Evolutionary conservation across 1,139 yeast genomes (phyloP), one percentile per base, ranked within the genome.

Genomic region (Magnusiomyces starmeri): DNA sequence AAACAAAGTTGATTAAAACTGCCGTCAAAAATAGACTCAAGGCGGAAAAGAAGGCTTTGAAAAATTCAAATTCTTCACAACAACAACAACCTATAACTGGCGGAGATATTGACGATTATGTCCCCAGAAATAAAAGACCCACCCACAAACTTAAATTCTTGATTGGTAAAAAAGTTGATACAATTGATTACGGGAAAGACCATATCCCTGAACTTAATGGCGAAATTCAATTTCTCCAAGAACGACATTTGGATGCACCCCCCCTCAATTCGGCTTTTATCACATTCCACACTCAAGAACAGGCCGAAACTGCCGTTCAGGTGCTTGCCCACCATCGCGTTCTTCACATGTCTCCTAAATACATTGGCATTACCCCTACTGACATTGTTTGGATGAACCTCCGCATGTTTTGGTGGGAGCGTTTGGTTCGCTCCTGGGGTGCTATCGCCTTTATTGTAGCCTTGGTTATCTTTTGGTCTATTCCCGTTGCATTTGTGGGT

Each of bases 401-500:
- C 77, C 77, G 94, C 60, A 68, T 88, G 68, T 77, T 79, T 58
- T 86, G 96, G 95, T 83, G 89, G 85, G 95, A 85, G 70, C 75
- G 89, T 60, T 68, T 84, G 48, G 69, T 78, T 29, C 77, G 92
- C 70, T 69, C 72, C 46, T 64, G 78, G 26, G 77, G 76, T 54
- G 85, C 96, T 0, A 62, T 74, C 50, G 75, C 82, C 20, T 79
- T 82, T 14, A 77, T 88, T 57, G 65, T 74, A 42, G 70, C 66
- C 4, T 68, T 84, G 64, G 79, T 88, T 57, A 77, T 90, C 52
- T 84, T 89, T 66, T 92, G 97, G 97, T 79, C 96, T 55, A 76
- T 89, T 62, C 97, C 97, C 18, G 97, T 90, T 50, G 96, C 97
- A 1, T 87, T 88, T 67, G 96, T 92, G 52, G 97, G 97, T 82